Conservation (phyloP, 768 basidiomycete species). For the Termitomyces sp. region DNA sequence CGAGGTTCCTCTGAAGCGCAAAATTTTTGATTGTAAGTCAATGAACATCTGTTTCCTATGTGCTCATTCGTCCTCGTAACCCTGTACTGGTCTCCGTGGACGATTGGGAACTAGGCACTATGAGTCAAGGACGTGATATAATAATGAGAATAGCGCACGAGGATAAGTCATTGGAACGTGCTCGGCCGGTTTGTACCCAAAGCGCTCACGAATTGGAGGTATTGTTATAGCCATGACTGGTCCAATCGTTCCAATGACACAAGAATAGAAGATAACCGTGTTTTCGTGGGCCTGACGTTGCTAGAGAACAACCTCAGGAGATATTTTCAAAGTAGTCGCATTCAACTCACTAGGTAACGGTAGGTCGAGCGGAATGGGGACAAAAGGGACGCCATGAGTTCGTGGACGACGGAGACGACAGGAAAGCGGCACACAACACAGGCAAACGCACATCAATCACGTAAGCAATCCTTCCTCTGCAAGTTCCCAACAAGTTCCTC, state of each 20-base stretch:
- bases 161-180: conserved; percentile 77
- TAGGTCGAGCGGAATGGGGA: conserved; percentile 49
- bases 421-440: conserved; percentile 7
- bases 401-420: conserved; percentile 1
- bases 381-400: conserved; percentile 40
- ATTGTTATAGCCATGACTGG: conserved; percentile 70
- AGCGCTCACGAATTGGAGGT: conserved; percentile 73
- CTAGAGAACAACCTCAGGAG: conserved; percentile 35
- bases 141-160: conserved; percentile 40
- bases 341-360: conserved; percentile 39
- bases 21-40: neutral
- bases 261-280: conserved; percentile 88
- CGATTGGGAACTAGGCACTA: conserved; percentile 60
- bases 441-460: conserved; percentile 16
- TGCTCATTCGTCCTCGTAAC: conserved; percentile 64
- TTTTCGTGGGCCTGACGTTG: conserved; percentile 90
- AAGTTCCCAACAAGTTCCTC: conserved; percentile 4
- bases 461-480: conserved; percentile 15
- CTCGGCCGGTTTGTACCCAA: conserved; percentile 71
- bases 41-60: neutral
- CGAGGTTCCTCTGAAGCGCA: neutral
- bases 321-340: neutral
- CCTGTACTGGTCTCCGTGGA: conserved; percentile 60
- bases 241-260: conserved; percentile 69
- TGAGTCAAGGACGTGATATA: neutral